phyloP scores from a whole-genome alignment of 768 basidiomycete genomes.

The Fibroporia radiculosa region DNA sequence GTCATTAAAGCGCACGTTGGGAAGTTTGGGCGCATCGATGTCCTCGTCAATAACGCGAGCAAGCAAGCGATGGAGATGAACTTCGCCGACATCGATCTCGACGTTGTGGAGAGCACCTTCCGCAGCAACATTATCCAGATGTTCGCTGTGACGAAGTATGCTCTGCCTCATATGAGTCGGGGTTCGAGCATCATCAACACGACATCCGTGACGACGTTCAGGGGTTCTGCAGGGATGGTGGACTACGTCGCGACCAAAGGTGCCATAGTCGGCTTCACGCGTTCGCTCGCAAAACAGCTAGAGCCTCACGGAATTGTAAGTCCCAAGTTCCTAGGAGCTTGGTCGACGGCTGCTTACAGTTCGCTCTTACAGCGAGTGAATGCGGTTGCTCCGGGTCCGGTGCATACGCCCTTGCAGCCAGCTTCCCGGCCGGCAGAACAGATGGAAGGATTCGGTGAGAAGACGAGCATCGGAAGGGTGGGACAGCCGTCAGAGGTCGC shows the following conservation, averaged over 20 bases:
- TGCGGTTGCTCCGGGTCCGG: slow-evolving; percentile 38
- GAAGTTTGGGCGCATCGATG: slow-evolving; percentile 38
- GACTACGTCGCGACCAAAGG: slow-evolving; percentile 59
- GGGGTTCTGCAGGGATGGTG: slow-evolving; percentile 25
- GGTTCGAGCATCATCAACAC: slow-evolving; percentile 57
- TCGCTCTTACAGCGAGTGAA: slow-evolving; percentile 10
- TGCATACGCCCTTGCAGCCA: slow-evolving; percentile 52
- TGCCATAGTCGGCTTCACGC: slow-evolving; percentile 49
- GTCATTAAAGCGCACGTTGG: slow-evolving; percentile 41
- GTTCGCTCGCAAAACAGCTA: slow-evolving; percentile 44
- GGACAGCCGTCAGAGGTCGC: slow-evolving; percentile 47
- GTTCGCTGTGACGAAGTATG: slow-evolving; percentile 49
- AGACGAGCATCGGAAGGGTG: slow-evolving; percentile 40
- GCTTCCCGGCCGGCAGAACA: slow-evolving; percentile 44
- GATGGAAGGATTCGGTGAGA: slow-evolving; percentile 48
- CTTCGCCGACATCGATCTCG: slow-evolving; percentile 41
- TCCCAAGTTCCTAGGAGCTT: slow-evolving; percentile 30
- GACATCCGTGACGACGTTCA: slow-evolving; percentile 49
- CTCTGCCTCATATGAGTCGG: slow-evolving; percentile 51
- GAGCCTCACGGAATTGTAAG: slow-evolving; percentile 47
- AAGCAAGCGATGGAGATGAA: slow-evolving; percentile 39
- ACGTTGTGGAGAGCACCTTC: slow-evolving; percentile 48
- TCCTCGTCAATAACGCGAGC: slow-evolving; percentile 55
- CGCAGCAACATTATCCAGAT: slow-evolving; percentile 50
- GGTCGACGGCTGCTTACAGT: neutral